Percentiles rank a stretch among this genome's conserved stretches.
These are phyloP conservation scores for Penicillium roqueforti DNA, from an alignment of 495 filamentous ascomycete genomes.

Conservation along the genomic window DNA sequence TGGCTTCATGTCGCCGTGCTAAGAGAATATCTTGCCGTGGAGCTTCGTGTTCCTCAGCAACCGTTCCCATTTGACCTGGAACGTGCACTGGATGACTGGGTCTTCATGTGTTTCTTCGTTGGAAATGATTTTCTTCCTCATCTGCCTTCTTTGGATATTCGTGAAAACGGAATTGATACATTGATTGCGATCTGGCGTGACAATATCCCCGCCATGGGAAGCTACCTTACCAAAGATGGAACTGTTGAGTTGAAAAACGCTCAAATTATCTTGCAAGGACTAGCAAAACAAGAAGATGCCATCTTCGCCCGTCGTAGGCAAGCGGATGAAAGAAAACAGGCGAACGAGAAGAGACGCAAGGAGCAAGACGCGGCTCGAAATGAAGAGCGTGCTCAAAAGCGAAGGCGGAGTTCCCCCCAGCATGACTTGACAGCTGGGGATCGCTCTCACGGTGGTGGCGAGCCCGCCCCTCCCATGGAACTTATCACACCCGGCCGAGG, in stretches of 20 bases:
- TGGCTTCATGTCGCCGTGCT: slow-evolving; percentile 94
- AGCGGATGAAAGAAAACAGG: slow-evolving; percentile 74
- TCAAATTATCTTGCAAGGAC: slow-evolving; percentile 80
- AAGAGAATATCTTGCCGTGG: slow-evolving; percentile 87
- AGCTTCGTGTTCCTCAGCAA: slow-evolving; percentile 76
- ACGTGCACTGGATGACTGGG: slow-evolving; percentile 97
- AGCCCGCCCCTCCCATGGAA: slow-evolving; percentile 42
- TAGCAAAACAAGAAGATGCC: slow-evolving; percentile 91
- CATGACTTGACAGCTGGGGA: slow-evolving; percentile 33
- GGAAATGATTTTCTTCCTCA: slow-evolving; percentile 99
- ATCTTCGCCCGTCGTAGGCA: slow-evolving; percentile 86
- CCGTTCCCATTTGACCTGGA: slow-evolving; percentile 85
- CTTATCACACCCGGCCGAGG: slow-evolving; percentile 57
- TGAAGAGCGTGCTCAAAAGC: slow-evolving; percentile 44
- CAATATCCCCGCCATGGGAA: slow-evolving; percentile 85
- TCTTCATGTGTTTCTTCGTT: slow-evolving; percentile 99
- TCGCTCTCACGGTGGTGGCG: slow-evolving; percentile 33
- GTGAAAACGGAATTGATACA: slow-evolving; percentile 95
- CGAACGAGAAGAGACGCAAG: slow-evolving; percentile 72
- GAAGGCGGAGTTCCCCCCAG: slow-evolving; percentile 43
- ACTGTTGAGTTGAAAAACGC: slow-evolving; percentile 81
- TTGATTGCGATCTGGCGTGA: slow-evolving; percentile 94
- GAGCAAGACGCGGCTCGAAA: slow-evolving; percentile 56
- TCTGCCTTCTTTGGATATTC: slow-evolving; percentile 91
- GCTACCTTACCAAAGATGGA: slow-evolving; percentile 93